A percentile compares a stretch with the other conserved stretches of the same genome.
These are phyloP conservation scores for Hamigera avellanea DNA, from an alignment of 495 filamentous ascomycete genomes.

Conservation along the genomic window DNA sequence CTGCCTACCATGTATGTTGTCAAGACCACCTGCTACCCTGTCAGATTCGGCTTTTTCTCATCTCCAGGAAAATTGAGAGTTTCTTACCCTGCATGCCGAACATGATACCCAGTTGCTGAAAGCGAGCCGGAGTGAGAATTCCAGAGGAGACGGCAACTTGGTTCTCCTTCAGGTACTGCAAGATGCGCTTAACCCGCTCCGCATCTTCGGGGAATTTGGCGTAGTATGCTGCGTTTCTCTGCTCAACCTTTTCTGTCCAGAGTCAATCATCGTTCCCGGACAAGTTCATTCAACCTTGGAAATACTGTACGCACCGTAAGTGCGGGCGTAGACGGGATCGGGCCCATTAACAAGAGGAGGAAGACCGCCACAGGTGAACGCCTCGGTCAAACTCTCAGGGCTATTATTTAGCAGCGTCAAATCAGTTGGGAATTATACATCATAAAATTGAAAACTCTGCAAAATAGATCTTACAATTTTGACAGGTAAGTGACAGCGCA, in stretches of 20 bases:
- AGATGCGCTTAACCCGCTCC: constrained; percentile 53
- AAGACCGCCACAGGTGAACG: constrained; percentile 73
- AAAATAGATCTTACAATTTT: constrained; percentile 37
- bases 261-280: constrained; percentile 2
- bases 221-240: constrained; percentile 69
- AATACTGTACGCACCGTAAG: constrained; percentile 46
- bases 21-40: constrained; percentile 43
- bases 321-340: constrained; percentile 63
- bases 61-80: background rate
- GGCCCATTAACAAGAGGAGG: constrained; percentile 60
- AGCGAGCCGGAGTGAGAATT: constrained; percentile 51
- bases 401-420: constrained; percentile 11
- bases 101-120: constrained; percentile 62
- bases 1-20: constrained; percentile 48
- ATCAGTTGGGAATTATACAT: background rate
- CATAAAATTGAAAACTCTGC: background rate
- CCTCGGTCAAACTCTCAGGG: constrained; percentile 68
- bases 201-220: constrained; percentile 76
- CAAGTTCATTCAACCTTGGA: background rate
- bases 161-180: constrained; percentile 47
- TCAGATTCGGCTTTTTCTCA: constrained; percentile 4
- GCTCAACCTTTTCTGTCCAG: constrained; percentile 41
- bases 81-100: constrained; percentile 69
- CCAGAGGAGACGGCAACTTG: constrained; percentile 53
- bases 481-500: constrained; percentile 73